Evolutionary conservation across 495 filamentous ascomycete species (phyloP), one percentile per base, ranked within the genome.

Genomic region (Cudoniella acicularis): DNA sequence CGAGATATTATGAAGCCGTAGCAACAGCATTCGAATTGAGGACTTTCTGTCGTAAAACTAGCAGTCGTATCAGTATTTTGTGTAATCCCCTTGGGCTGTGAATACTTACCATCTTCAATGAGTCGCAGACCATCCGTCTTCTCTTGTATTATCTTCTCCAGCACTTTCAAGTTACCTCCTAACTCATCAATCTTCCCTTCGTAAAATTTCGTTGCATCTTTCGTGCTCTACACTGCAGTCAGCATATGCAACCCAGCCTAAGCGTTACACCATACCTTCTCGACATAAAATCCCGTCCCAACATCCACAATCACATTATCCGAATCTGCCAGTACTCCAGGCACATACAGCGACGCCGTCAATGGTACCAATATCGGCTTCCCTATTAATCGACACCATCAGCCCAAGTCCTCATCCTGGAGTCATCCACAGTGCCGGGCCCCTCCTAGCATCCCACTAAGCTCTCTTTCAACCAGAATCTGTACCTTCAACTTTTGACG

Each of bases 201-300:
- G 69, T 98, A 98, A 66, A 98, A 98, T 49, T 86, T 83, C 27
- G 79, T 79, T 0, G 94, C 95, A 60, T 89, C 89, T 48, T 82
- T 81, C 3, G 86, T 79, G 16, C 82, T 86, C 86, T 81, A 53
- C 25, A 42, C 2, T 16, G 3, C 13, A 20, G 30, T 17, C 26
- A 53, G 24, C 16, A 63, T 45, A 62, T 40, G n/a, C 25, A 46
- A 25, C 3, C 20, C 16, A 30, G 24, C 2, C 20, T 23, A 6
- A 42, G 40, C 36, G 49, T 24, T 24, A 13, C 16, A 25, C 21
- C 46, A 11, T 25, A 89, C 88, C 83, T 98, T 98, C 75, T 98
- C 94, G 56, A 98, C 88, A 70, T 90, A 97, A 70, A 94, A 98
- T 2, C 94, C 94, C 0, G 94, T 98, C 16, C 94, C 94, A 17